These are phyloP conservation scores for Globisporangium recalcitrans DNA, from an alignment of 352 stramenopile genomes.

Conservation along the genomic window DNA sequence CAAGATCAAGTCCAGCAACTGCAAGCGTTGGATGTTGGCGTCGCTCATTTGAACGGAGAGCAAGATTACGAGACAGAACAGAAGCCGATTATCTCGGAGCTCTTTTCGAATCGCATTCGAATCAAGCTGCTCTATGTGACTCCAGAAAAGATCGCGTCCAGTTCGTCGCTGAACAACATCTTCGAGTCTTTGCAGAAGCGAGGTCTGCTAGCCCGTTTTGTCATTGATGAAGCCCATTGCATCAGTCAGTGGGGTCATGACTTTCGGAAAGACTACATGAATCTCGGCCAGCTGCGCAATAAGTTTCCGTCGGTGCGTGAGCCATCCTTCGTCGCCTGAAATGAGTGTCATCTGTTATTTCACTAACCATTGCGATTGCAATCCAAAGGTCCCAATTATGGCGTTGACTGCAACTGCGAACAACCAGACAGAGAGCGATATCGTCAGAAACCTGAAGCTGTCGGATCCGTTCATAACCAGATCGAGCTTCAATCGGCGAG, in stretches of 20 bases:
- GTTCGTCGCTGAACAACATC: conserved; percentile 82
- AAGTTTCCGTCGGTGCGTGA: conserved; percentile 89
- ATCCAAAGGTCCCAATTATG: conserved; percentile 77
- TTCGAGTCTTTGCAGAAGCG: conserved; percentile 75
- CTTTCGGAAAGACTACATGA: conserved; percentile 98
- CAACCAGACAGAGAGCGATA: conserved; percentile 76
- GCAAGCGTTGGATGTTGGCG: conserved; percentile 88
- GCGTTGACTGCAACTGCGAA: conserved; percentile 86
- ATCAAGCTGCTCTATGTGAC: conserved; percentile 99
- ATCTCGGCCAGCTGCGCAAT: conserved; percentile 86
- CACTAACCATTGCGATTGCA: background rate
- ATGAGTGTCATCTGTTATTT: background rate
- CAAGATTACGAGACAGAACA: conserved; percentile 86
- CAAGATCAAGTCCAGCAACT: conserved; percentile 98
- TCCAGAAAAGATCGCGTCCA: conserved; percentile 94
- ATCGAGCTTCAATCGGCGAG: conserved; percentile 82
- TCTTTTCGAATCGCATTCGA: conserved; percentile 77
- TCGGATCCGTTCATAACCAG: conserved; percentile 72
- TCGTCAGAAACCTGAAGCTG: conserved; percentile 73
- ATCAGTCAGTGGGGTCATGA: conserved; percentile 99
- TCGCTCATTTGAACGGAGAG: conserved; percentile 81
- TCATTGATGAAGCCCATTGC: conserved; percentile 97
- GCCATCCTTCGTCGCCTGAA: background rate
- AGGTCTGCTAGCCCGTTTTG: conserved; percentile 92
- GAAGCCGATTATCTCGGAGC: conserved; percentile 79